Conservation (phyloP, 306 rosid genomes). For the Boehmeria nivea region DNA sequence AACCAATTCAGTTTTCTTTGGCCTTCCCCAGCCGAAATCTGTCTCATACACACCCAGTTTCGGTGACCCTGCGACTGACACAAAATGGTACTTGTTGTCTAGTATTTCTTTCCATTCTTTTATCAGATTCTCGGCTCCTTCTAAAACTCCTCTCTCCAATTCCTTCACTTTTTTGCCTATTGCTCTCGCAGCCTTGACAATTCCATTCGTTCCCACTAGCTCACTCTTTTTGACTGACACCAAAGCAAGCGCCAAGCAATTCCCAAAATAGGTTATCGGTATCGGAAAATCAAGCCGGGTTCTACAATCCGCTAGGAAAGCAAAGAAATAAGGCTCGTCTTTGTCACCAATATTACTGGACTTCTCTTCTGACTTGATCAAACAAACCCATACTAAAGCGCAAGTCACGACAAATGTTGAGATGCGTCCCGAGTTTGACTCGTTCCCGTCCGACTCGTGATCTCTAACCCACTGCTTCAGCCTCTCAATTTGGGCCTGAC, state of each 20-base stretch:
- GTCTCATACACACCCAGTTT: slow-evolving; percentile 27
- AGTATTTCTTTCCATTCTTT: background rate
- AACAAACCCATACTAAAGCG: slow-evolving; percentile 33
- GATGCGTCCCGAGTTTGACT: background rate
- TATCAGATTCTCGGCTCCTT: slow-evolving; percentile 27
- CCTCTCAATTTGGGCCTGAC: slow-evolving; percentile 15
- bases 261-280: slow-evolving; percentile 39
- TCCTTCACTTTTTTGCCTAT: slow-evolving; percentile 26
- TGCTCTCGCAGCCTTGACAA: slow-evolving; percentile 17
- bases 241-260: slow-evolving; percentile 16
- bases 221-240: slow-evolving; percentile 19
- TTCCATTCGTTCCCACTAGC: slow-evolving; percentile 29
- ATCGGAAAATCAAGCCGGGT: slow-evolving; percentile 14
- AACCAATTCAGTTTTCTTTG: slow-evolving; percentile 28
- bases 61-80: slow-evolving; percentile 32
- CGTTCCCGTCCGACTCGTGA: background rate
- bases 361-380: slow-evolving; percentile 11
- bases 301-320: slow-evolving; percentile 41
- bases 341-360: background rate
- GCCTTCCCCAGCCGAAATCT: slow-evolving; percentile 60
- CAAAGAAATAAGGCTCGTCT: slow-evolving; percentile 19
- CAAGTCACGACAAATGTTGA: slow-evolving; percentile 26
- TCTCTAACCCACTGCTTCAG: slow-evolving; percentile 16
- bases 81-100: background rate
- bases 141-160: slow-evolving; percentile 19